Conservation (phyloP, 2,329 filamentous ascomycete species). For the Fusarium gaditjirri region DNA sequence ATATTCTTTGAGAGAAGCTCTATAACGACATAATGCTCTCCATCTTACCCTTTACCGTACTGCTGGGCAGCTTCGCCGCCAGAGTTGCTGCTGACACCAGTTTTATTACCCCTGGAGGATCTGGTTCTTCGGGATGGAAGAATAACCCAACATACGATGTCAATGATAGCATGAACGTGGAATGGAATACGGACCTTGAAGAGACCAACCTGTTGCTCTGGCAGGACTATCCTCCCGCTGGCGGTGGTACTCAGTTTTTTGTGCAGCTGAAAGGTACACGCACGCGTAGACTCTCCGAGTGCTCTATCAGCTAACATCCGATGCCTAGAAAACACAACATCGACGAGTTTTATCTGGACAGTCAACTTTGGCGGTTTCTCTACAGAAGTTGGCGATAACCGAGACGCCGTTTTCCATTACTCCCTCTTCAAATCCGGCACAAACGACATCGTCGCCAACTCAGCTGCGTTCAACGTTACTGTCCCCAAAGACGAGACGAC, state of each 20-base stretch:
- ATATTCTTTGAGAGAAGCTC: neutral
- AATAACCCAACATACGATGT: slow-evolving; percentile 40
- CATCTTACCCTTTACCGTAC: slow-evolving; percentile 6
- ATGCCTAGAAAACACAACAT: slow-evolving; percentile 31
- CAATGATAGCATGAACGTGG: slow-evolving; percentile 38
- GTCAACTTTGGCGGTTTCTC: slow-evolving; percentile 29
- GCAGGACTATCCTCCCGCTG: slow-evolving; percentile 38
- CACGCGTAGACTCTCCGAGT: no score
- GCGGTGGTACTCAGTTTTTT: slow-evolving; percentile 12
- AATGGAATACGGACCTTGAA: slow-evolving; percentile 38
- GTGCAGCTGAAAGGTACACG: neutral
- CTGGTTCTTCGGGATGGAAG: slow-evolving; percentile 29
- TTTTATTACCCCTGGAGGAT: slow-evolving; percentile 31
- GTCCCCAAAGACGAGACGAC: slow-evolving; percentile 9
- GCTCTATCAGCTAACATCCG: neutral
- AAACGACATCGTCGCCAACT: slow-evolving; percentile 19
- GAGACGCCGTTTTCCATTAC: slow-evolving; percentile 37
- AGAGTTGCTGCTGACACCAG: slow-evolving; percentile 3
- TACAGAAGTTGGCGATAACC: slow-evolving; percentile 2
- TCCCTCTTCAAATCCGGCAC: slow-evolving; percentile 22
- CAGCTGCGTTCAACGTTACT: slow-evolving; percentile 39
- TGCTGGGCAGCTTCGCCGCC: slow-evolving; percentile 15
- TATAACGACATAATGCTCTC: slow-evolving; percentile 6
- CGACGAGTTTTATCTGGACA: slow-evolving; percentile 37
- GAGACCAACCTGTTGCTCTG: slow-evolving; percentile 35